These are phyloP conservation scores for Wolfiporia cocos DNA, from an alignment of 1,284 basidiomycete genomes.

Conservation along the genomic window DNA sequence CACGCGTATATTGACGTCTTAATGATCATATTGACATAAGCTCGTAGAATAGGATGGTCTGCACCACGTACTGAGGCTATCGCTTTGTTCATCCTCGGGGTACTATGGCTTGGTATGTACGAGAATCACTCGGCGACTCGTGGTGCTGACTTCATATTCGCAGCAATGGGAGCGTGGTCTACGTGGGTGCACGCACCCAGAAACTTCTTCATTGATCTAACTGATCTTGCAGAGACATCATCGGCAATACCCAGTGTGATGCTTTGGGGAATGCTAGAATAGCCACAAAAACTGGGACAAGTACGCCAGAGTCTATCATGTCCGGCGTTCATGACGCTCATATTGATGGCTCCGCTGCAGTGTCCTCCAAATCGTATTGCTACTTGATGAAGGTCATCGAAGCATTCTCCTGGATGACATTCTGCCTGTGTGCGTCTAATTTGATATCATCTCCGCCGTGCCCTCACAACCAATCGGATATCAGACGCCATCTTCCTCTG, in stretches of 20 bases:
- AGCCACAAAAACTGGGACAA: constrained; percentile 47
- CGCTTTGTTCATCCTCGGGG: constrained; percentile 46
- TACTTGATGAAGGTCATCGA: constrained; percentile 75
- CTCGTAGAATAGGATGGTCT: constrained; percentile 65
- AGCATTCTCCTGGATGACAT: constrained; percentile 73
- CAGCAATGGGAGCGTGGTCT: constrained; percentile 72
- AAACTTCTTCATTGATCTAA: constrained; percentile 2
- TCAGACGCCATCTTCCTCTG: constrained; percentile 39
- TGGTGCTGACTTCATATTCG: constrained; percentile 1
- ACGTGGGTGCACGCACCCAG: too few relatives aligned
- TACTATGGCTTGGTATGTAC: constrained; percentile 57
- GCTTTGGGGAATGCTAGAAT: constrained; percentile 37
- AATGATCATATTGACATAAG: too few relatives aligned
- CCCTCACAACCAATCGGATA: constrained; percentile 12
- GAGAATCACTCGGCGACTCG: too few relatives aligned
- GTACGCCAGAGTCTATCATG: constrained; percentile 35
- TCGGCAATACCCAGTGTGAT: constrained; percentile 62
- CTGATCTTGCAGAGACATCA: constrained; percentile 48
- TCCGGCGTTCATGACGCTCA: too few relatives aligned
- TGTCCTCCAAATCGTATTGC: constrained; percentile 51
- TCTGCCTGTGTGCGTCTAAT: constrained; percentile 47
- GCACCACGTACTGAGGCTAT: constrained; percentile 57
- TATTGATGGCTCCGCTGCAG: constrained; percentile 37
- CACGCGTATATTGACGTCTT: background rate
- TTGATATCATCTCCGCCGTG: constrained; percentile 27